These are phyloP conservation scores for Cercospora zeina DNA, from an alignment of 2,329 filamentous ascomycete species.

Conservation along the genomic window DNA sequence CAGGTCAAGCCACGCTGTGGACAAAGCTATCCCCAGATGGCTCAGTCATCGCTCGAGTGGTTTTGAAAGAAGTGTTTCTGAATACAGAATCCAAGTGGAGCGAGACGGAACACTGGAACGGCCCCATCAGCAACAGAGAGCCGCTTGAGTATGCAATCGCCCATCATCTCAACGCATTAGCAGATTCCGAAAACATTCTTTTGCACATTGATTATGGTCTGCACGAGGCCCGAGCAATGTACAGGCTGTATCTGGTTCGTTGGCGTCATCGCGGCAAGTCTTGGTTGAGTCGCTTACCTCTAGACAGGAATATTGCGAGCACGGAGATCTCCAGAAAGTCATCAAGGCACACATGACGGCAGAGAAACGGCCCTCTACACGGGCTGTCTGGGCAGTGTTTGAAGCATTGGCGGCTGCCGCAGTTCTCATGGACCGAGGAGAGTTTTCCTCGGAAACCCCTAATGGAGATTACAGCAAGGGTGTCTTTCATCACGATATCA, in stretches of 20 bases:
- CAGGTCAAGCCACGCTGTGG: neutral
- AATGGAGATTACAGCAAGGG: neutral
- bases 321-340: neutral
- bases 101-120: neutral
- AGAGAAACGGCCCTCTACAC: neutral
- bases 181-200: neutral
- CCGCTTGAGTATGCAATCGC: slow-evolving; percentile 4
- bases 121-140: neutral
- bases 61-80: neutral
- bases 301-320: slow-evolving; percentile 2
- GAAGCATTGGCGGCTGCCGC: slow-evolving; percentile 8
- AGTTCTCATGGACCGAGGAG: slow-evolving; percentile 14
- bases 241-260: slow-evolving; percentile 2
- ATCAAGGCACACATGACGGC: neutral
- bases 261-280: neutral
- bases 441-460: neutral
- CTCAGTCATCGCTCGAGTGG: neutral
- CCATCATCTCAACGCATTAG: neutral
- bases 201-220: neutral
- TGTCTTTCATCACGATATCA: neutral
- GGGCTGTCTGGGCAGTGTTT: slow-evolving; percentile 11
- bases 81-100: neutral
- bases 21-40: neutral
- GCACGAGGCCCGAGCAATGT: slow-evolving; percentile 1
- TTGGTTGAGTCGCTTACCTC: neutral